Conservation (phyloP, 2,329 filamentous ascomycete genomes). For the Phialophora verrucosa region DNA sequence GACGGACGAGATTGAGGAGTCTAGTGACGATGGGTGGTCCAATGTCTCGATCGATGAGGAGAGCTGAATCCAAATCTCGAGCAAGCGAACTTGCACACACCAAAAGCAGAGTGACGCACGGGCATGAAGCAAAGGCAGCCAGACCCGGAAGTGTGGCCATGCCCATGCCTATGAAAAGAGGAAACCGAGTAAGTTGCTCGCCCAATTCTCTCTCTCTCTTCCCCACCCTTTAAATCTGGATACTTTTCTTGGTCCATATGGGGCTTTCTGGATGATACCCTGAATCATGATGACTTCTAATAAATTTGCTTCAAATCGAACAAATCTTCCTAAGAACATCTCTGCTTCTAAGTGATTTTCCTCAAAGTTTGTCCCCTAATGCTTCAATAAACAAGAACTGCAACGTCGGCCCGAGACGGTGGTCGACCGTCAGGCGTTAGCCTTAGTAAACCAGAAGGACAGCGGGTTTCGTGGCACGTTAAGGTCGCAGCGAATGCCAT, state of each 20-base stretch:
- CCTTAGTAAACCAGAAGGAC: not conserved
- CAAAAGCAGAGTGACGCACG: not conserved
- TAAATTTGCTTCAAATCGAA: not conserved
- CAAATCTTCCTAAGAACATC: not conserved
- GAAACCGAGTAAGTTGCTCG: not conserved
- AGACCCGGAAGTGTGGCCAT: not conserved
- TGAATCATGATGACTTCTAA: not conserved
- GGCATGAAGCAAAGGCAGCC: not conserved
- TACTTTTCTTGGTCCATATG: not conserved
- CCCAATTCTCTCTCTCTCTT: not conserved
- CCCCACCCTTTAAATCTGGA: not conserved
- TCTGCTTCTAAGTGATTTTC: not conserved
- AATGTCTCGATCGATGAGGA: not conserved
- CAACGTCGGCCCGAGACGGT: not conserved
- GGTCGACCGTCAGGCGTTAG: not conserved
- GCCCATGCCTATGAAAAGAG: not conserved
- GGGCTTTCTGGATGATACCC: slow-evolving; percentile 2
- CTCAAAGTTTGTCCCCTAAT: not conserved
- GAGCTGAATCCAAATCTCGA: not conserved
- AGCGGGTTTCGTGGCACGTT: not conserved
- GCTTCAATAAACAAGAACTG: not conserved
- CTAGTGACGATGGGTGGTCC: slow-evolving; percentile 1
- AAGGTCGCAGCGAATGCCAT: not conserved
- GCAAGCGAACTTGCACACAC: not conserved
- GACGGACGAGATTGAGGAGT: not conserved